Evolutionary conservation across 2,329 filamentous ascomycete genomes (phyloP).

Genomic region (Sporothrix euskadiensis): DNA sequence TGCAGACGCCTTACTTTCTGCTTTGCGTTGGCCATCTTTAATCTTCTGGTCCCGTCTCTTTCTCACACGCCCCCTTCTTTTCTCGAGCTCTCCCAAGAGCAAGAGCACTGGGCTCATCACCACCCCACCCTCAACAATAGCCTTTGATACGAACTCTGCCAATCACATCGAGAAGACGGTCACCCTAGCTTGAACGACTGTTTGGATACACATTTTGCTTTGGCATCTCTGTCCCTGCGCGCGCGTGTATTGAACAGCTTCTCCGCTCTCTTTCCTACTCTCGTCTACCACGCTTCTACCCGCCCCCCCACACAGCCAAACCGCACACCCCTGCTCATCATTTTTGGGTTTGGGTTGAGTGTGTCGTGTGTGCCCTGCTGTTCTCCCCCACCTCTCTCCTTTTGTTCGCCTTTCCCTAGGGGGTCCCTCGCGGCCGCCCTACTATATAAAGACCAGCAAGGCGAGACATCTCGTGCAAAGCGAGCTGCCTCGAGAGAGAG

Average conservation of each 20-base stretch:
- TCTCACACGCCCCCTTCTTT: background rate
- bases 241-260: background rate
- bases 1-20: background rate
- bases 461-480: constrained; percentile 43
- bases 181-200: background rate
- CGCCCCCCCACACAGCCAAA: constrained; percentile 8
- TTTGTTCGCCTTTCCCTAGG: constrained; percentile 18
- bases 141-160: background rate
- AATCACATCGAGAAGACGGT: constrained; percentile 6
- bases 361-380: background rate
- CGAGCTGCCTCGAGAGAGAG: constrained; percentile 45
- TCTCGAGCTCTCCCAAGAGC: background rate
- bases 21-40: background rate
- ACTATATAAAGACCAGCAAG: constrained; percentile 53
- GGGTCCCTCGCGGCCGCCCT: constrained; percentile 33
- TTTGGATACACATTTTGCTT: background rate
- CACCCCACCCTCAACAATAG: constrained; percentile 15
- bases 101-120: background rate
- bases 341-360: background rate
- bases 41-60: background rate
- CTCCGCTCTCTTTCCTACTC: background rate
- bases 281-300: constrained; percentile 9
- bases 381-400: constrained; percentile 19
- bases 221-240: background rate
- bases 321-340: constrained; percentile 9